These are phyloP conservation scores for Onygenales sp. DNA, from an alignment of 2,329 filamentous ascomycete genomes.

Conservation along the genomic window DNA sequence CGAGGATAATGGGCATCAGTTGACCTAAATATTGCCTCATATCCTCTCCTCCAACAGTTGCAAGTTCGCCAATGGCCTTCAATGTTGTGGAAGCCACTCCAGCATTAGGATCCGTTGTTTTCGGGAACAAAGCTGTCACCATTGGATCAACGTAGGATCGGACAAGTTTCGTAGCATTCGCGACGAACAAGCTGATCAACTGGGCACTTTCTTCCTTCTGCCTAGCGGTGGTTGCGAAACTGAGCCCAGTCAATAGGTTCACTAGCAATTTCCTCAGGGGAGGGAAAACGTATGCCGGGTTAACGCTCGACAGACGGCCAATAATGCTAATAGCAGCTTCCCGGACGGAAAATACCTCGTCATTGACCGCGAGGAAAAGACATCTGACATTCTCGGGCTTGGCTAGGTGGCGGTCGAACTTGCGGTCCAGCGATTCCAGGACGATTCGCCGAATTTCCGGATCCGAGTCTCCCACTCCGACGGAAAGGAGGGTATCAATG, in stretches of 20 bases:
- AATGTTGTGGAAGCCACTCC: conserved; percentile 92
- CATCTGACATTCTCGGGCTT: conserved; percentile 97
- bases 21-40: conserved; percentile 87
- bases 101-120: conserved; percentile 73
- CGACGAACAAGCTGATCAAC: conserved; percentile 81
- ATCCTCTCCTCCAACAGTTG: conserved; percentile 84
- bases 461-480: conserved; percentile 86
- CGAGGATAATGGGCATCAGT: conserved; percentile 90
- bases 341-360: conserved; percentile 84
- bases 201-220: conserved; percentile 97
- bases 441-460: conserved; percentile 83
- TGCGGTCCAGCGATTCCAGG: conserved; percentile 76
- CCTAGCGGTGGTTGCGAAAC: conserved; percentile 85
- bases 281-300: conserved; percentile 95
- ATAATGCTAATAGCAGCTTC: conserved; percentile 96
- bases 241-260: conserved; percentile 89
- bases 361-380: conserved; percentile 88
- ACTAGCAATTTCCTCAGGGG: conserved; percentile 90
- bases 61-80: conserved; percentile 86
- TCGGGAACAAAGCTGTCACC: conserved; percentile 81
- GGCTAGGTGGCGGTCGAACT: conserved; percentile 92
- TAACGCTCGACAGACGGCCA: conserved; percentile 78
- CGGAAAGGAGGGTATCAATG: conserved; percentile 90
- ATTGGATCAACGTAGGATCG: conserved; percentile 96
- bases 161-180: conserved; percentile 85